Percentiles rank a stretch among this genome's conserved stretches.
Conservation (phyloP, 495 filamentous ascomycete species). For the Penicillium crystallinum region DNA sequence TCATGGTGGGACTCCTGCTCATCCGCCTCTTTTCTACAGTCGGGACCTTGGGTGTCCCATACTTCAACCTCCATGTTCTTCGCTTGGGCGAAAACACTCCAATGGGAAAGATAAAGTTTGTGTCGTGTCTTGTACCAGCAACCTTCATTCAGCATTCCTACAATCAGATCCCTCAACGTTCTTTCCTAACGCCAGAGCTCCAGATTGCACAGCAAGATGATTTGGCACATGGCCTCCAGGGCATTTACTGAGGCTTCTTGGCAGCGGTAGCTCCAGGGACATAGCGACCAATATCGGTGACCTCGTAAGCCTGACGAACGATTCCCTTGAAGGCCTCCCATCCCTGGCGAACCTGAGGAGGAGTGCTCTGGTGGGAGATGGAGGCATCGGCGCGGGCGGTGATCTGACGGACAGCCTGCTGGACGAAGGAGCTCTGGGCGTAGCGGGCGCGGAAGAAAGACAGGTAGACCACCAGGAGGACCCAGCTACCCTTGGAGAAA, state of each 20-base stretch:
- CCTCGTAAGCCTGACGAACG: constrained; percentile 66
- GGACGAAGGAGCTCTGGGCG: constrained; percentile 86
- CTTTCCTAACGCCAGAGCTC: not conserved
- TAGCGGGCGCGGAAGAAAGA: constrained; percentile 87
- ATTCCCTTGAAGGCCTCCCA: constrained; percentile 79
- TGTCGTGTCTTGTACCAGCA: not conserved
- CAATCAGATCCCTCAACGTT: not conserved
- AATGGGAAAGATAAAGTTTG: not conserved
- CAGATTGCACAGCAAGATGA: not conserved
- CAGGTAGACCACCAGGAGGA: constrained; percentile 79
- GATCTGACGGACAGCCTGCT: constrained; percentile 68
- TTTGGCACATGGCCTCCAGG: not conserved
- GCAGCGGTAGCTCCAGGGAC: constrained; percentile 42
- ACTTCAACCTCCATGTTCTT: constrained; percentile 4
- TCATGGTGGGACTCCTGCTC: constrained; percentile 18
- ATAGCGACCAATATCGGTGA: constrained; percentile 72
- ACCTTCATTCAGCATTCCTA: not conserved
- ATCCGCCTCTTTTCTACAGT: constrained; percentile 27
- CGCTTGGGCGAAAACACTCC: not conserved
- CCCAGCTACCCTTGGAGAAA: constrained; percentile 86
- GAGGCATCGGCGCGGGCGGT: constrained; percentile 72
- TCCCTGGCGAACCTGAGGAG: constrained; percentile 71
- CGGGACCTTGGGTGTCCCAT: constrained; percentile 3
- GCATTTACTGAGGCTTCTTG: constrained; percentile 56
- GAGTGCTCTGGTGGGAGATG: constrained; percentile 79